These are phyloP conservation scores for Aphanocladium album DNA, from an alignment of 2,329 filamentous ascomycete species.

Conservation along the genomic window DNA sequence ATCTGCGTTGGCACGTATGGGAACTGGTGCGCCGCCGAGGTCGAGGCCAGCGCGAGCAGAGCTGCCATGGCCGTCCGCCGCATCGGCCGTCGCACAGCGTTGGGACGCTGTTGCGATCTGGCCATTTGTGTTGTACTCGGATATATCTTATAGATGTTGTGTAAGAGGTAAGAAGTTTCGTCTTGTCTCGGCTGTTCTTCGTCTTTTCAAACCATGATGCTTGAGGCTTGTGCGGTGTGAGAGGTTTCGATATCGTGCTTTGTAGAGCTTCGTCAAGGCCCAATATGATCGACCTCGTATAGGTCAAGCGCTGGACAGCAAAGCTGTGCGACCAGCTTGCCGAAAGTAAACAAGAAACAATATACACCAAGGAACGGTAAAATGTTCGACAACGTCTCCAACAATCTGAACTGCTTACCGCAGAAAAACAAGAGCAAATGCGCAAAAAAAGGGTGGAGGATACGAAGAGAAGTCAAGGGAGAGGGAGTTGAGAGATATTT, in stretches of 20 bases:
- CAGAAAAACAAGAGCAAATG: background rate
- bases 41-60: background rate
- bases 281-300: background rate
- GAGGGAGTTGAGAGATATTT: background rate
- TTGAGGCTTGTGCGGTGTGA: background rate
- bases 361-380: background rate
- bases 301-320: background rate
- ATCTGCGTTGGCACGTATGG: constrained; percentile 77
- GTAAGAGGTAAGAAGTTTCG: background rate
- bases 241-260: background rate
- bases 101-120: background rate
- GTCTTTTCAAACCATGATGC: constrained; percentile 7
- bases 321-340: background rate
- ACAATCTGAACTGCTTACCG: background rate
- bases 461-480: background rate
- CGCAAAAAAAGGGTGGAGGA: background rate
- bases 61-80: background rate
- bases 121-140: background rate
- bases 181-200: background rate
- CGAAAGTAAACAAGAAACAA: background rate
- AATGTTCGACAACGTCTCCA: background rate
- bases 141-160: background rate
- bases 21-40: constrained; percentile 41
- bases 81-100: constrained; percentile 3
- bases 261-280: too few relatives aligned